Evolutionary conservation across 2,329 filamentous ascomycete genomes (phyloP), one percentile per base, ranked within the genome.

Genomic region (Phyllosticta citribraziliensis): DNA sequence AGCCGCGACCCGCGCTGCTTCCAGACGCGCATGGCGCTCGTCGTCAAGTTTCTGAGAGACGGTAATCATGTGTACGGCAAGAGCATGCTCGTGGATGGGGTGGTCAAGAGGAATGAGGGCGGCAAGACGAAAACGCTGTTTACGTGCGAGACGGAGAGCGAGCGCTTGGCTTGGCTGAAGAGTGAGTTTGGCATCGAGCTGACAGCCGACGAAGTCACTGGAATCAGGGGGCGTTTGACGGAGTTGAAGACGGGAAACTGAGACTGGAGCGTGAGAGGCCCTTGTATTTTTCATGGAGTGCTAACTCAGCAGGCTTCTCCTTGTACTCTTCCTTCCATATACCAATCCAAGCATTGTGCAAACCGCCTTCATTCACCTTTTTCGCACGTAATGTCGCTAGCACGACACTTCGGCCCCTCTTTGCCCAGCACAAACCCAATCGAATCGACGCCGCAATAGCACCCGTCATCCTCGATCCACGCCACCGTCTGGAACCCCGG

Each of bases 21-120:
- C 33, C 69, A 74, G 51, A 70, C 68, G 8, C 65, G 62, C 19
- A 72, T 65, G 52, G 66, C 72, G 17, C 61, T 76, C 52, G 66
- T 75, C 19, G 74, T 77, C 8, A 75, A 71, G 64, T 76, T 78
- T 53, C 59, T 78, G 55, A 63, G 69, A 3, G 57, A 62, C 25
- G 66, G 69, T 11, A 70, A 67, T 3, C 63, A 73, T 60, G 65
- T 74, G 62, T 65, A 72, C 24, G 73, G 70, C 19, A 73, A 73
- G 17, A 73, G 68, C 19, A 74, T 71, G 57, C 55, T 80, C 52
- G 73, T 78, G 51, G 73, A 75, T 9, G 75, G 76, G 0, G 70
- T 74, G 11, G 76, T 79, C 1, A 77, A 78, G 63, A 70, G 73
- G 67, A 78, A 76, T 57, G 65, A 75, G 20, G 73, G 73, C 8